A percentile compares a stretch with the other conserved stretches of the same genome.
These are phyloP conservation scores for Fusarium circinatum DNA, from an alignment of 2,329 filamentous ascomycete species.

Conservation along the genomic window DNA sequence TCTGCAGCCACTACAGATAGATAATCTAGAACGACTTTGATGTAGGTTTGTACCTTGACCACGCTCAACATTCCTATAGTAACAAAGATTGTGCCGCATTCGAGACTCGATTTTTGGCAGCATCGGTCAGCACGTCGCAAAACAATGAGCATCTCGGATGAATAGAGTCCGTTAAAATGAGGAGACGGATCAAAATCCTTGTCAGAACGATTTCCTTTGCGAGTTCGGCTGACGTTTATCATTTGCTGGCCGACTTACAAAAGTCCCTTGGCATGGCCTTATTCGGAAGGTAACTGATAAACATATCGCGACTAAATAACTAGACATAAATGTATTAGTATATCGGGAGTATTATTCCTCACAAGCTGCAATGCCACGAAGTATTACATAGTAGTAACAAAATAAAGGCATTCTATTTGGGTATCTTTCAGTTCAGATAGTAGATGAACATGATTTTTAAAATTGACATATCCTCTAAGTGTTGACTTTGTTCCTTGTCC, in stretches of 20 bases:
- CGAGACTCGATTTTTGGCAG: background rate
- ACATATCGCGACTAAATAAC: background rate
- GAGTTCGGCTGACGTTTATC: background rate
- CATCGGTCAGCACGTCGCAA: slow-evolving; percentile 9
- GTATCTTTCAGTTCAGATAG: slow-evolving; percentile 10
- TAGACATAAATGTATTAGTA: background rate
- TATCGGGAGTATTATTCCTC: background rate
- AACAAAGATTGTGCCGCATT: background rate
- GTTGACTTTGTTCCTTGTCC: background rate
- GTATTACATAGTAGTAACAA: background rate
- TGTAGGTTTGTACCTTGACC: background rate
- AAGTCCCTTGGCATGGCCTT: slow-evolving; percentile 31
- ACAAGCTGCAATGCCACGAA: background rate
- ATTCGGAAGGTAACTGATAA: slow-evolving; percentile 37
- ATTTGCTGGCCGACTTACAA: slow-evolving; percentile 23
- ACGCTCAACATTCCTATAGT: background rate
- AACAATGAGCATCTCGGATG: slow-evolving; percentile 1
- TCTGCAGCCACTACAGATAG: background rate
- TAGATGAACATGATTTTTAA: background rate
- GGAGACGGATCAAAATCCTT: background rate
- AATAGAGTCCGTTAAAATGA: background rate
- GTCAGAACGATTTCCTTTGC: background rate
- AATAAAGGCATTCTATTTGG: slow-evolving; percentile 3
- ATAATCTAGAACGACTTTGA: background rate
- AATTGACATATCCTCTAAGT: background rate